Conservation (phyloP, 805 yeast species). For the Nakazawaea wyomingensis region DNA sequence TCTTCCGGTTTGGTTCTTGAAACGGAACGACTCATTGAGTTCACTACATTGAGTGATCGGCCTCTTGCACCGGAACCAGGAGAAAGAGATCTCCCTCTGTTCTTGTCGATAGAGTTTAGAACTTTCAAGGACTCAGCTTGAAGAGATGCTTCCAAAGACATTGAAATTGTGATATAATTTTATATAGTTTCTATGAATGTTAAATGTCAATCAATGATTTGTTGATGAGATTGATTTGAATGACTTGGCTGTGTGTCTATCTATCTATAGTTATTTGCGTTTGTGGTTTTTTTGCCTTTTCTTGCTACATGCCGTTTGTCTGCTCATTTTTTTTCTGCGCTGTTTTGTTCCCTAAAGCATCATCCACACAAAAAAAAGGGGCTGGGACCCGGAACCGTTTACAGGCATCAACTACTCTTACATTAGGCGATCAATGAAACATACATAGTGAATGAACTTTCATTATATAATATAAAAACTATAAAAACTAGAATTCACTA, state of each 20-base stretch:
- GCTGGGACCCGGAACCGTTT: too few relatives aligned
- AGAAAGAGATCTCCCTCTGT: constrained; percentile 9
- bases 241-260: background rate
- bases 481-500: constrained; percentile 37
- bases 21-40: constrained; percentile 21
- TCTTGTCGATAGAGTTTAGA: constrained; percentile 6
- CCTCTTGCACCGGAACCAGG: constrained; percentile 6
- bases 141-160: constrained; percentile 13
- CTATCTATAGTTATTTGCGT: background rate
- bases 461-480: too few relatives aligned
- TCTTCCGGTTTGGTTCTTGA: constrained; percentile 18
- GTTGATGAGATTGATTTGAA: background rate
- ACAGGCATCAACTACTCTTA: too few relatives aligned
- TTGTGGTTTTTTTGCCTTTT: background rate
- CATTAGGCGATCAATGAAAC: too few relatives aligned
- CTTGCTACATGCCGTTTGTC: too few relatives aligned
- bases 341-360: too few relatives aligned
- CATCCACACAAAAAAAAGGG: background rate
- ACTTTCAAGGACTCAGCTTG: constrained; percentile 9
- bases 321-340: too few relatives aligned
- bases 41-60: constrained; percentile 1
- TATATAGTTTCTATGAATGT: background rate
- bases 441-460: too few relatives aligned
- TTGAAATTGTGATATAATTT: background rate
- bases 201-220: background rate